Base-by-base conservation (phyloP, 805 yeast species). In the Kluyveromyces siamensis region DNA sequence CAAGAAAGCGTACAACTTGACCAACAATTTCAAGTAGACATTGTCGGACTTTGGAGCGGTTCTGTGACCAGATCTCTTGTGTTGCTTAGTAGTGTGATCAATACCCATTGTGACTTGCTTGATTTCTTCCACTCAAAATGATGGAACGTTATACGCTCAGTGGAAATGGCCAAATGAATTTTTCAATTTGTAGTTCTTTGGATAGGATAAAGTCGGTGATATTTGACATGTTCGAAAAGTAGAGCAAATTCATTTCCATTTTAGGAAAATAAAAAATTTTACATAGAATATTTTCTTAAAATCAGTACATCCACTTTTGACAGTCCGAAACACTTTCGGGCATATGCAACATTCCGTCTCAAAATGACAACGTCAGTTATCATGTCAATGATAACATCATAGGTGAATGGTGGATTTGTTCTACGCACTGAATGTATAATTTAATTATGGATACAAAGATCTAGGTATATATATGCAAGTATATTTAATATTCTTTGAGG, bases 1-100 rank as follows among this genome's bases (percentile, higher is more conserved):
- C 78, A 93, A 83, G 95, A 88, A 93, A 73, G 97, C 77, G 88
- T 90, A 93, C 69, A 93, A 81, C 85, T 91, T 91, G 75, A 91
- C 98, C 77, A 93, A 85, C 73, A 93, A 78, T 78, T 85, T 86
- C 79, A 93, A 81, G 96, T 93, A 93, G 79, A 90, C 96, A 74
- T 93, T 93, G 80, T 93, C 96, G 63, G 98, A 91, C 83, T 88
- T 88, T 80, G 99, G 99, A 77, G 97, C 97, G 73, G 84, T 78
- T 80, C 99, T 89, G 88, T 88, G 96, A 77, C 95, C 84, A 65
- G 84, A 77, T 79, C 89, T 87, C 72, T 80, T 81, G 84, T 93
- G 99, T 79, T 88, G 97, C 78, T 91, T 93, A 74, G 82, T 73
- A 77, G 84, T 80, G 81, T 87, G 96, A 81, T 93, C 98, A 79